Percentiles rank a stretch among this genome's conserved stretches.
Evolutionary conservation across 2,329 filamentous ascomycete species (phyloP).

Genomic region (Aspergillus carbonarius): DNA sequence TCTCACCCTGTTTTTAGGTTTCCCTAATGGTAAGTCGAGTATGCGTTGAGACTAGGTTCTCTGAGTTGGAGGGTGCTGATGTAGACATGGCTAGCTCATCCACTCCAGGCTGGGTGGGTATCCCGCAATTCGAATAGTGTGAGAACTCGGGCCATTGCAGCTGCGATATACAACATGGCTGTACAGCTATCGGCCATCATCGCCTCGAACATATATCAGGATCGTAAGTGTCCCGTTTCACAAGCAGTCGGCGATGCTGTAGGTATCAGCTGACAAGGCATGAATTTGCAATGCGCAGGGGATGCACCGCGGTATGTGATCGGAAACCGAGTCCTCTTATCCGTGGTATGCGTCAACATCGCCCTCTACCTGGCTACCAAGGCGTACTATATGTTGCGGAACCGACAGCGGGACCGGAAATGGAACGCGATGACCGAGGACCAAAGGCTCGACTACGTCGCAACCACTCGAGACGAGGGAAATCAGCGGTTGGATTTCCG

Average conservation of each 20-base stretch:
- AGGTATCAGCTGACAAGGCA: constrained; percentile 6
- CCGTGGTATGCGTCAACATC: constrained; percentile 42
- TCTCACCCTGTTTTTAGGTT: constrained; percentile 52
- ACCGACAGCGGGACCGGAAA: constrained; percentile 26
- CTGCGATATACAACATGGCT: constrained; percentile 42
- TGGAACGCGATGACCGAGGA: constrained; percentile 34
- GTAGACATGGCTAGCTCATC: constrained; percentile 44
- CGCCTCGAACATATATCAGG: constrained; percentile 38
- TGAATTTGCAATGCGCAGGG: constrained; percentile 44
- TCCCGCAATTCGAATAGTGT: constrained; percentile 42
- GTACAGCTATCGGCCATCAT: constrained; percentile 38
- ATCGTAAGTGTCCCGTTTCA: constrained; percentile 13
- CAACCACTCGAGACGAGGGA: constrained; percentile 32
- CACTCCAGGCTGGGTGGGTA: constrained; percentile 48
- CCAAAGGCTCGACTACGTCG: constrained; percentile 30
- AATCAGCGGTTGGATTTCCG: constrained; percentile 38
- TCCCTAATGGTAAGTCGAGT: constrained; percentile 45
- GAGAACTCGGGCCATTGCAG: constrained; percentile 38
- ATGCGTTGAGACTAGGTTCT: background rate
- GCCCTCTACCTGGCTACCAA: constrained; percentile 45
- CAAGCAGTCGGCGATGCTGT: background rate
- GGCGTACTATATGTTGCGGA: constrained; percentile 33
- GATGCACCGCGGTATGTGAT: constrained; percentile 54
- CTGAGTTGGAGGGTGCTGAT: background rate
- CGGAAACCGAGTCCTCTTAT: constrained; percentile 55